These are phyloP conservation scores for Phytophthora ohioensis DNA, from an alignment of 352 stramenopile species.

Conservation along the genomic window DNA sequence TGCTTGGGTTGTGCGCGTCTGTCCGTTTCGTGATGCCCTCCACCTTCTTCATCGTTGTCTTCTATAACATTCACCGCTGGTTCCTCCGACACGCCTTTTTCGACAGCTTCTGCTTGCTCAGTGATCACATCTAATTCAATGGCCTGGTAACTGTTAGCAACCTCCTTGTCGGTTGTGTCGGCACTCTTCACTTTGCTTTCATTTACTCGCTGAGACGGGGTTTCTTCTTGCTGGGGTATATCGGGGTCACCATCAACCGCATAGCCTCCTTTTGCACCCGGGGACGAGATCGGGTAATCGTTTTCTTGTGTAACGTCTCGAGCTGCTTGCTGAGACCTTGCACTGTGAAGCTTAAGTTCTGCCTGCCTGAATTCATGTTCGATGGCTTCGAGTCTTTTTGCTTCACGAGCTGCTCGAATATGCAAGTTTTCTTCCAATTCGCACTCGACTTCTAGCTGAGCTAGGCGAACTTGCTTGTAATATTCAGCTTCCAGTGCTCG, in stretches of 20 bases:
- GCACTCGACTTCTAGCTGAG: constrained; percentile 74
- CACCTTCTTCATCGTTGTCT: background rate
- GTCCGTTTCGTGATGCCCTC: background rate
- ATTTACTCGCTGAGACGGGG: background rate
- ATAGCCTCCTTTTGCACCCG: background rate
- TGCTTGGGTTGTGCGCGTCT: constrained; percentile 2
- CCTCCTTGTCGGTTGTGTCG: background rate
- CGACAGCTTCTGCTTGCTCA: background rate
- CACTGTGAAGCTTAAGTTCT: constrained; percentile 7
- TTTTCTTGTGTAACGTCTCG: background rate
- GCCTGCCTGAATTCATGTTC: constrained; percentile 32
- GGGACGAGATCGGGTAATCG: background rate
- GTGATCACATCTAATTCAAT: background rate
- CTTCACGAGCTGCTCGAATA: constrained; percentile 62
- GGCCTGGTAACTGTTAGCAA: background rate
- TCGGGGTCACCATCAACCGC: background rate
- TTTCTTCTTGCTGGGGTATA: constrained; percentile 1
- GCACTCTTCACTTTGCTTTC: background rate
- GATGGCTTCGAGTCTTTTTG: constrained; percentile 29
- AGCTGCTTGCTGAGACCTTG: background rate
- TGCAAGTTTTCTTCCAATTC: constrained; percentile 80
- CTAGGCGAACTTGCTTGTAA: constrained; percentile 72
- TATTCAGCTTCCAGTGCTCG: constrained; percentile 69
- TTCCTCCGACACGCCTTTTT: background rate
- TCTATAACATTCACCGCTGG: background rate